These are phyloP conservation scores for Linnemannia exigua DNA, from an alignment of 192 early-diverging fungal species.

Conservation along the genomic window DNA sequence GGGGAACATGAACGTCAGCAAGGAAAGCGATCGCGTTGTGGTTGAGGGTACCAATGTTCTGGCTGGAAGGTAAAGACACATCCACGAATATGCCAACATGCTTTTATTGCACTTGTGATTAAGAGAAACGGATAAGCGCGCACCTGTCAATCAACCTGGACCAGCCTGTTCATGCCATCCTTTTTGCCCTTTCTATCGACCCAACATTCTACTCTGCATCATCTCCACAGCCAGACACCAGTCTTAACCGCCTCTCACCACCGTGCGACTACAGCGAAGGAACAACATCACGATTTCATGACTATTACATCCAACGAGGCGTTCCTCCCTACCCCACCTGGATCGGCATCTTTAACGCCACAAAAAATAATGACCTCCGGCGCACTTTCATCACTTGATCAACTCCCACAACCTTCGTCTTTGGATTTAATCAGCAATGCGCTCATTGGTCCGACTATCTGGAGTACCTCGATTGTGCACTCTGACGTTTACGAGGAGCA, in stretches of 20 bases:
- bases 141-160: not conserved
- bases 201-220: not conserved
- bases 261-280: not conserved
- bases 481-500: conserved; percentile 33
- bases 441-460: not conserved
- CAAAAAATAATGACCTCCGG: conserved; percentile 12
- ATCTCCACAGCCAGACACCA: not conserved
- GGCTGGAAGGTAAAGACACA: conserved; percentile 33
- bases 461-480: conserved; percentile 1
- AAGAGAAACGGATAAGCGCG: not conserved
- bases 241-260: not conserved
- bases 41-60: conserved; percentile 25
- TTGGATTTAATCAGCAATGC: not conserved
- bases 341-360: conserved; percentile 33
- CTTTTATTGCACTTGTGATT: not conserved
- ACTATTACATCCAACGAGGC: not conserved
- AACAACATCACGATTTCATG: not conserved
- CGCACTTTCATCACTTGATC: not conserved
- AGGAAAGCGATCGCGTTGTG: conserved; percentile 34
- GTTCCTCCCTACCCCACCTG: conserved; percentile 44
- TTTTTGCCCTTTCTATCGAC: conserved; percentile 31
- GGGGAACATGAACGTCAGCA: conserved; percentile 47
- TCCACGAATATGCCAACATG: not conserved
- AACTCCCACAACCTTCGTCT: not conserved
- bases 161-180: conserved; percentile 30